Evolutionary conservation across 345 rosid species (phyloP).

Genomic region (Nasturtium officinale): DNA sequence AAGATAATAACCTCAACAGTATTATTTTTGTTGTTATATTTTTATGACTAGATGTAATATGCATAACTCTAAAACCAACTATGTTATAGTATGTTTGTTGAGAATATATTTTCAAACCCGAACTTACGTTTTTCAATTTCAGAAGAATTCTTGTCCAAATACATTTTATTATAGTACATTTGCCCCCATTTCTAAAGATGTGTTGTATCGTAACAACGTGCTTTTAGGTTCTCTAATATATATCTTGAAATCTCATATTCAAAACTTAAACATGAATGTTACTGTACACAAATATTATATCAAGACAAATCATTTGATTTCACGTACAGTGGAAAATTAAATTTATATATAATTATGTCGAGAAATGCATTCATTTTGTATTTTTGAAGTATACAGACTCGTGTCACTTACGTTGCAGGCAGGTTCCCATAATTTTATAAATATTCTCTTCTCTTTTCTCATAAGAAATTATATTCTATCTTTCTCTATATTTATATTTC

Average conservation of each 20-base stretch:
- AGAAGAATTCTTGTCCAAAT: too few relatives aligned
- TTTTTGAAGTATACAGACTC: constrained; percentile 9
- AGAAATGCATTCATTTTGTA: constrained; percentile 26
- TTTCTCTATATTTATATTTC: constrained; percentile 40
- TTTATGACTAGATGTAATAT: background rate
- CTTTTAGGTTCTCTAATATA: background rate
- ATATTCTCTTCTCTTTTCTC: constrained; percentile 22
- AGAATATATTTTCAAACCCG: too few relatives aligned
- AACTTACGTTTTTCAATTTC: too few relatives aligned
- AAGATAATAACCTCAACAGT: background rate
- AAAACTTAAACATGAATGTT: background rate
- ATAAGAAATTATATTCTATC: constrained; percentile 23
- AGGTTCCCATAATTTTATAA: constrained; percentile 44
- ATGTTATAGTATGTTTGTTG: too few relatives aligned
- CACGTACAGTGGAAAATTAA: background rate
- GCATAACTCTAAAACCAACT: background rate
- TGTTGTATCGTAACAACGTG: too few relatives aligned
- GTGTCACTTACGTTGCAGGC: constrained; percentile 39
- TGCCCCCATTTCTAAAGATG: too few relatives aligned
- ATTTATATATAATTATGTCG: background rate
- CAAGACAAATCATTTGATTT: background rate
- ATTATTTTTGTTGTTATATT: background rate
- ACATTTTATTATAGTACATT: too few relatives aligned
- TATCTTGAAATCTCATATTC: background rate
- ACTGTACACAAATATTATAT: background rate